Evolutionary conservation across 495 filamentous ascomycete genomes (phyloP).

Genomic region (Cladorrhinum samala): DNA sequence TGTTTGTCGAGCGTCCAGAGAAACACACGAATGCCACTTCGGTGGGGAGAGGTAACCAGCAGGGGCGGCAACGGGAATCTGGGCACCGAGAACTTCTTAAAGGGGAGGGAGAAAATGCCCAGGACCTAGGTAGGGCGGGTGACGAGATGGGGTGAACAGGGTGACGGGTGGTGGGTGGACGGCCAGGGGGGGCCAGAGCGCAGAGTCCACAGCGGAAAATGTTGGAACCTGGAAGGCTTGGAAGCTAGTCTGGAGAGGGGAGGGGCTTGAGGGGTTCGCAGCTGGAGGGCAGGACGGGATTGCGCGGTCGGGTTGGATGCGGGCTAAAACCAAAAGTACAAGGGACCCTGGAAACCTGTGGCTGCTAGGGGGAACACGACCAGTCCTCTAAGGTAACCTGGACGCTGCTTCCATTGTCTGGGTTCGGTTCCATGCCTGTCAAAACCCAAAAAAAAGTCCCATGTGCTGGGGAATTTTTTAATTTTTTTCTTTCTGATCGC

Average conservation of each 20-base stretch:
- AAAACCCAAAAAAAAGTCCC: no score
- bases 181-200: background rate
- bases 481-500: no score
- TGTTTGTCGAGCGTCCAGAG: no score
- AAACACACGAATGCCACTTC: background rate
- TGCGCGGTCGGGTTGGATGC: conserved; percentile 6
- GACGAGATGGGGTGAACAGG: conserved; percentile 15
- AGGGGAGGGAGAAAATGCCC: conserved; percentile 13
- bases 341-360: conserved; percentile 1
- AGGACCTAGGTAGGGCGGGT: conserved; percentile 1
- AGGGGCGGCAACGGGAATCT: conserved; percentile 16
- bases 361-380: background rate
- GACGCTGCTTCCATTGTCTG: no score
- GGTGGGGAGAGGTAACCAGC: conserved; percentile 16
- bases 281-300: conserved; percentile 3
- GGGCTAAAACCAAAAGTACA: conserved; percentile 3
- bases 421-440: no score
- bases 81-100: conserved; percentile 18
- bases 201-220: conserved; percentile 18
- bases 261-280: conserved; percentile 3
- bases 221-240: conserved; percentile 25
- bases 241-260: no score
- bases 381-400: no score
- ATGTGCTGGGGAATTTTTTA: no score
- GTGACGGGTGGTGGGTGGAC: conserved; percentile 1